Base-by-base conservation (phyloP, 495 filamentous ascomycete genomes). In the Lasiosphaeria miniovina region DNA sequence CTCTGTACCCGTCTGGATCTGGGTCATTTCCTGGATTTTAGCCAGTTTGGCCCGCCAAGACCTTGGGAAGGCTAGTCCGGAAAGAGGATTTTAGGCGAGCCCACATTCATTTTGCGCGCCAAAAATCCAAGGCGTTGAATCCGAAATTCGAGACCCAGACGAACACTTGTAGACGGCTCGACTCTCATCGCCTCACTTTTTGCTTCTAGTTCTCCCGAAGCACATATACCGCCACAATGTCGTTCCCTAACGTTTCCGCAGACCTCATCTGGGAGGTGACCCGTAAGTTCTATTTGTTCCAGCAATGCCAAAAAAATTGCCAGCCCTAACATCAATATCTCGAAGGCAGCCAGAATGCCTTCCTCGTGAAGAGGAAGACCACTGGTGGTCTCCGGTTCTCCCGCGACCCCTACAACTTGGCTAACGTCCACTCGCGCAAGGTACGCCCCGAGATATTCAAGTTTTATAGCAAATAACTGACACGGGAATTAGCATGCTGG, bases 191-290 rank as follows among this genome's bases (percentile, higher is more conserved):
- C 58, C 52, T 54, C 40, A 67, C 66, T 71, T 46, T 46, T 46
- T 46, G 43, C 43, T 46, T 46, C 43, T 46, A 14, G 4, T 46
- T 46, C 12, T n/a, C 43, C 2, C 67, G 52, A 62, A 61, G 12
- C 54, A 55, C 70, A 62, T 61, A 71, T 63, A 65, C 72, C 61
- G 62, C 61, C 71, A 77, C 68, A 65, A 84, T 84, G 81, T 65
- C 73, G 60, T 64, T 73, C 59, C 65, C 75, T 55, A 76, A 89
- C 80, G 81, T 95, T 71, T 94, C 90, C 71, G 78, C 86, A 67
- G 92, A 97, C 74, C 84, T 96, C 63, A 80, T 96, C 82, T 97
- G 91, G 91, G 87, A 91, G 82, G 77, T 92, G 75, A 83, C 84
- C 80, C 90, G 92, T 96, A 82, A 70, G 90, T 88, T 55, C 43